These are phyloP conservation scores for Thelonectria discophora DNA, from an alignment of 2,329 filamentous ascomycete genomes.

Conservation along the genomic window DNA sequence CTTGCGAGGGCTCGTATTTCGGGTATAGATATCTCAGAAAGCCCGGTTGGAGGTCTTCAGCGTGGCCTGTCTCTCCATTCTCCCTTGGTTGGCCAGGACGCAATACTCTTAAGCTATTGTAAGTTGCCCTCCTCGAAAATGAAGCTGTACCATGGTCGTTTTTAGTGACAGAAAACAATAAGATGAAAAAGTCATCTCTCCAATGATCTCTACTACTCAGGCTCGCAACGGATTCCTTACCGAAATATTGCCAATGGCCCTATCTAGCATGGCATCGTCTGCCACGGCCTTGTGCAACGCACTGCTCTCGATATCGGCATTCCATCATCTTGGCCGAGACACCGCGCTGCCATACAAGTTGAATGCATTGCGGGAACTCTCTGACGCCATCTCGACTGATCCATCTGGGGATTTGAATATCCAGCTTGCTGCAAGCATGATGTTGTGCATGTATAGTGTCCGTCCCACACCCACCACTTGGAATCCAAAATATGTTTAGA, in stretches of 20 bases:
- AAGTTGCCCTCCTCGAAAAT: not conserved
- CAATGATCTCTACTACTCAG: slow-evolving; percentile 13
- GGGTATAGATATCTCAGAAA: not conserved
- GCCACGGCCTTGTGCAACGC: slow-evolving; percentile 7
- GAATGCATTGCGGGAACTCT: slow-evolving; percentile 5
- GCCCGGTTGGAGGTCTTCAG: not conserved
- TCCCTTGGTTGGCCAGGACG: slow-evolving; percentile 23
- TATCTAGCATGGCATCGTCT: not conserved
- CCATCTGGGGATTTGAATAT: not conserved
- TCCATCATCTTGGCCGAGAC: slow-evolving; percentile 5
- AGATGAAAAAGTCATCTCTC: slow-evolving; percentile 12
- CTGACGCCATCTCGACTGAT: not conserved
- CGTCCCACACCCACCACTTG: not conserved
- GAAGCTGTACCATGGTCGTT: no score
- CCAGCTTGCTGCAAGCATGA: slow-evolving; percentile 21
- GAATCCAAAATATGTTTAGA: no score
- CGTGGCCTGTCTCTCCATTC: slow-evolving; percentile 12
- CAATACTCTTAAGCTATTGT: slow-evolving; percentile 13
- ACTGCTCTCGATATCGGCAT: slow-evolving; percentile 9
- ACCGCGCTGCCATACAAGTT: slow-evolving; percentile 5
- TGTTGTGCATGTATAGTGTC: slow-evolving; percentile 20
- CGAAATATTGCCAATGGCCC: slow-evolving; percentile 11
- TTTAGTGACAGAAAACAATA: not conserved
- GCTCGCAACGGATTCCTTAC: slow-evolving; percentile 6
- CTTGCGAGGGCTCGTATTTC: not conserved